Base-by-base conservation (phyloP, 225 moss, liverwort and hornwort species). In the Marchantia polymorpha region DNA sequence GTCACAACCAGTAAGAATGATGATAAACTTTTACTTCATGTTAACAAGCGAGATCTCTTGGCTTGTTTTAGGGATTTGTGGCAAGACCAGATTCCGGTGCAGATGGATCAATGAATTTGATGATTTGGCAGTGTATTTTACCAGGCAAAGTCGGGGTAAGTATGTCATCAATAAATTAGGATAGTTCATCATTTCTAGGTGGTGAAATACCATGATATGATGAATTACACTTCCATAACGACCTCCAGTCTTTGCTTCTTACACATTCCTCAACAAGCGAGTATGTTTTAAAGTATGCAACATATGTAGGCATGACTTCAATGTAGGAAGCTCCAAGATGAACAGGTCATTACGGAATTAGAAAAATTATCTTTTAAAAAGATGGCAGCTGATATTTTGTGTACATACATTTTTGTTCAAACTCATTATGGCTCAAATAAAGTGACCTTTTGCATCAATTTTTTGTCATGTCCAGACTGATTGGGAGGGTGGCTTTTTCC, bases 401-500 rank as follows among this genome's bases (percentile, higher is more conserved):
- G 39, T 20, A 52, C 15, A 55, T 25, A 30, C n/a, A 12, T 26
- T 26, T 2, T 6, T 74, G 27, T 54, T 30, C 50, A 8, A 29
- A 54, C 52, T 31, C 46, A 59, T 31, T 26, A 6, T 59, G 59
- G 13, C 20, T 31, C 31, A 29, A 4, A 9, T 54, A 26, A 23
- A 26, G 26, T 75, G 17, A 17, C 26, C 17, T 39, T 31, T 30
- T 8, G 20, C 39, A 0, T 9, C 7, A 29, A 4, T 23, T 58
- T 26, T 49, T 7, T 31, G 27, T 29, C 82, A 29, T 74, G 67
- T 79, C 80, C 94, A 97, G 97, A 97, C 97, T 78, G 94, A 94
- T 78, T 97, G 97, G 97, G 97, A 97, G 92, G 94, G 97, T 68
- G 97, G 97, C 20, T 97, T 90, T 77, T 97, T 87, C 65, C 97